Base-by-base conservation (phyloP, 768 basidiomycete genomes). In the Kwoniella heveanensis region DNA sequence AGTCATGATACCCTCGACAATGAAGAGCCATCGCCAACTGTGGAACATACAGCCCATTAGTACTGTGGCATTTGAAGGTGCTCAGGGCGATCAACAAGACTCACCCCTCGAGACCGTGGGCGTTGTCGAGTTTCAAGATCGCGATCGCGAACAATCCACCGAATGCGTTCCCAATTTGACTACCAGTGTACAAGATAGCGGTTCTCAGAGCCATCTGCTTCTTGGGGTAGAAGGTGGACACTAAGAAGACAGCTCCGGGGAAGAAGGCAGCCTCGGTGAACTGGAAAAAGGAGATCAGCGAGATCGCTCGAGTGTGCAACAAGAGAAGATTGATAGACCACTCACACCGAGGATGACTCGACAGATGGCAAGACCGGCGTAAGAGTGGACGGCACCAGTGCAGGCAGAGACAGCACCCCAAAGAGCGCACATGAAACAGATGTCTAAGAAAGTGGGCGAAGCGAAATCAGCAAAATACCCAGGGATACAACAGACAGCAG, bases 101-200 rank as follows among this genome's bases (percentile, higher is more conserved):
- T 58, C 47, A 58, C 57, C 78, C 79, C n/a, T 66, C 63, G 17
- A 79, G 57, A 1, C 79, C 77, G n/a, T 70, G 64, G 13, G 32
- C 25, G 1, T 74, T 76, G 55, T 67, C 69, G 12, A 71, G 62
- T 22, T 70, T 52, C 21, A 79, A 47, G 57, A 79, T 78, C 12
- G 67, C 78, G 27, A 76, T 63, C 15, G 75, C 73, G 50, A 79
- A 66, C 4, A 79, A 63, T 65, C 73, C 73, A 24, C 72, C 77
- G 54, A 79, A 75, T 19, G 78, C 77, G 25, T 73, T 74, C 1
- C 73, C 73, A 22, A 74, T 55, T 39, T 77, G 69, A 22, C 65
- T 65, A 7, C 77, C 76, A 27, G 65, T 59, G 59, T 76, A 78
- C 3, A 76, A 63, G 26, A 75, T 62, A 21, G 74, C 77, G 5